Evolutionary conservation across 2,329 filamentous ascomycete species (phyloP).

Genomic region (Diaporthe sp.): DNA sequence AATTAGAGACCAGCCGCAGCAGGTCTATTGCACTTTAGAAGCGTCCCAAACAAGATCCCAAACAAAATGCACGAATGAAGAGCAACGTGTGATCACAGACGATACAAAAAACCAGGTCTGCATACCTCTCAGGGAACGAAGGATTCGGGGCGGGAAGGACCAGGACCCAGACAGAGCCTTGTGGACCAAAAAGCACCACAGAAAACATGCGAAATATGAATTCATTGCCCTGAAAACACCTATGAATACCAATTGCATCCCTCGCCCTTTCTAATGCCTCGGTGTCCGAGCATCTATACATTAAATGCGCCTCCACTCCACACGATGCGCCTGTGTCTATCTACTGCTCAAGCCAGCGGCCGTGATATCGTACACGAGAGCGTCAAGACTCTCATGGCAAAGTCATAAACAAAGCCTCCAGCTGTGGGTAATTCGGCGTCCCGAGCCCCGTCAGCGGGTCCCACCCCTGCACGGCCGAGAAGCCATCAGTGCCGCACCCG

Average conservation of each 20-base stretch:
- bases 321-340: background rate
- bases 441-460: conserved; percentile 47
- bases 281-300: background rate
- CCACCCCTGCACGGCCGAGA: conserved; percentile 45
- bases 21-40: background rate
- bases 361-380: background rate
- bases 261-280: background rate
- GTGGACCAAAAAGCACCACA: background rate
- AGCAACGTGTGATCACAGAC: background rate
- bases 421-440: conserved; percentile 45
- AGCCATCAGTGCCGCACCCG: conserved; percentile 46
- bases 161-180: background rate
- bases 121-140: background rate
- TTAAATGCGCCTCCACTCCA: background rate
- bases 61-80: background rate
- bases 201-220: background rate
- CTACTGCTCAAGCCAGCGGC: background rate
- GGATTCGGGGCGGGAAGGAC: background rate
- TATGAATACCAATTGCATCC: background rate
- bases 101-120: background rate
- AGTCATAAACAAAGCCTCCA: conserved; percentile 44
- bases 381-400: conserved; percentile 39
- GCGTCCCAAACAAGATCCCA: background rate
- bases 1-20: background rate
- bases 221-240: background rate